Base-by-base conservation (phyloP, 164 flowering plant species). In the Chimonanthus praecox region DNA sequence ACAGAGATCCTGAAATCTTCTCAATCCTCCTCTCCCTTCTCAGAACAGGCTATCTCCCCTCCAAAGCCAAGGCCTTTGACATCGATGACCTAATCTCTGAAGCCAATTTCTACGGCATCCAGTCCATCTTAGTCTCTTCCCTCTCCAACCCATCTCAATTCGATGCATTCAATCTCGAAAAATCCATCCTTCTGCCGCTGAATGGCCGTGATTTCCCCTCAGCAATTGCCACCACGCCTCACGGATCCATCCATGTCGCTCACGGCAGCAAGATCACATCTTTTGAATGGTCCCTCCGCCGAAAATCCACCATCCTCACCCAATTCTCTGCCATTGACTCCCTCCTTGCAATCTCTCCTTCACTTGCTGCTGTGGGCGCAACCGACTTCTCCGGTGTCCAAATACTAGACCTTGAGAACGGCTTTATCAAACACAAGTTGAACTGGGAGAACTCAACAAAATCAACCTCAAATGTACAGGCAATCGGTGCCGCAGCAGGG, bases 221-320 rank as follows among this genome's bases (percentile, higher is more conserved):
- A 15, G 86, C 93, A 0, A 80, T 96, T 58, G 83, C 97, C 13
- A 73, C 97, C 63, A 85, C 93, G 20, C 77, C 82, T 0, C 77
- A 63, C 63, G 99, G 99, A 0, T 89, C 90, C 21, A 58, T 94
- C 47, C 95, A 88, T 73, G 94, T 92, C 20, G 87, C 97, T 4
- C 99, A 96, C 78, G 98, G 98, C 2, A 84, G 94, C 82, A 94
- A 91, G 68, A 90, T 96, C 80, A 89, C 99, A 2, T 87, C 92
- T 45, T 94, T 96, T 70, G 97, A 96, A 75, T 94, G 95, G 93
- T 88, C 95, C 0, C 60, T 95, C 70, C 79, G 78, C 15, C 82
- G 86, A 43, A 93, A 93, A 71, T 77, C 88, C 1, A 95, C 97
- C 1, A 80, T 92, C 48, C 74, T 93, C 70, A 95, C 98, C 10